phyloP scores from a whole-genome alignment of 2,329 filamentous ascomycete genomes.

The Lizonia empirigonia region DNA sequence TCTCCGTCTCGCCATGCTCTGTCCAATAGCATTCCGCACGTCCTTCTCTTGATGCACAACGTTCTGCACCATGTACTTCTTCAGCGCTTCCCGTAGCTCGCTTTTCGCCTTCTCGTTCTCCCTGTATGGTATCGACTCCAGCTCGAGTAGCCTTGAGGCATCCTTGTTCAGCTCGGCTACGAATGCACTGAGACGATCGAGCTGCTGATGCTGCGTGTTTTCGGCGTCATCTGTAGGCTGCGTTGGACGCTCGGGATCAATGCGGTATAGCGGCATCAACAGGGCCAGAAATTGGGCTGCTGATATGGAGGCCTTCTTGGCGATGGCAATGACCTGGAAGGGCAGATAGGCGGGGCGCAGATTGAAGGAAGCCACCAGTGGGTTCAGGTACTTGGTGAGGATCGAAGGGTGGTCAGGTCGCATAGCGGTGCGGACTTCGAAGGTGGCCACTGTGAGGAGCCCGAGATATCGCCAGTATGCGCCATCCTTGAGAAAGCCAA shows the following conservation, averaged over 20 bases:
- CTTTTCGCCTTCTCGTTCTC: slow-evolving; percentile 67
- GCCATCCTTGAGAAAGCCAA: slow-evolving; percentile 44
- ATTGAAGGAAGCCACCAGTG: slow-evolving; percentile 50
- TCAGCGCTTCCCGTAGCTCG: slow-evolving; percentile 72
- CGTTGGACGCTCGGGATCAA: slow-evolving; percentile 31
- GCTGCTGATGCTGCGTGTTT: slow-evolving; percentile 59
- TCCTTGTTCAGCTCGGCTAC: slow-evolving; percentile 70
- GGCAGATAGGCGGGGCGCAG: slow-evolving; percentile 72
- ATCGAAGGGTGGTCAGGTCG: slow-evolving; percentile 54
- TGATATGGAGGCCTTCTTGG: slow-evolving; percentile 76
- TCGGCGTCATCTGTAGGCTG: slow-evolving; percentile 36
- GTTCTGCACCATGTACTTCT: slow-evolving; percentile 87
- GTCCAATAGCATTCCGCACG: slow-evolving; percentile 78
- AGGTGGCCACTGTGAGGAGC: slow-evolving; percentile 59
- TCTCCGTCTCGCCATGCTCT: slow-evolving; percentile 67
- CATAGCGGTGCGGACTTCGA: slow-evolving; percentile 64
- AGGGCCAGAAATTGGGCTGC: slow-evolving; percentile 52
- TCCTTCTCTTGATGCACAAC: slow-evolving; percentile 74
- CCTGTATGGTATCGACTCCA: slow-evolving; percentile 81
- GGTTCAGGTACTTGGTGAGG: slow-evolving; percentile 56
- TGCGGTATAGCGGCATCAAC: slow-evolving; percentile 43
- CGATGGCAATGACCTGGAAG: slow-evolving; percentile 79
- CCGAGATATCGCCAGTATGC: slow-evolving; percentile 57
- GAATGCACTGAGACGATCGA: slow-evolving; percentile 69
- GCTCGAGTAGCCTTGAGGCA: slow-evolving; percentile 69